phyloP scores from a whole-genome alignment of 1,139 yeast genomes.

The Blastobotrys indianensis region DNA sequence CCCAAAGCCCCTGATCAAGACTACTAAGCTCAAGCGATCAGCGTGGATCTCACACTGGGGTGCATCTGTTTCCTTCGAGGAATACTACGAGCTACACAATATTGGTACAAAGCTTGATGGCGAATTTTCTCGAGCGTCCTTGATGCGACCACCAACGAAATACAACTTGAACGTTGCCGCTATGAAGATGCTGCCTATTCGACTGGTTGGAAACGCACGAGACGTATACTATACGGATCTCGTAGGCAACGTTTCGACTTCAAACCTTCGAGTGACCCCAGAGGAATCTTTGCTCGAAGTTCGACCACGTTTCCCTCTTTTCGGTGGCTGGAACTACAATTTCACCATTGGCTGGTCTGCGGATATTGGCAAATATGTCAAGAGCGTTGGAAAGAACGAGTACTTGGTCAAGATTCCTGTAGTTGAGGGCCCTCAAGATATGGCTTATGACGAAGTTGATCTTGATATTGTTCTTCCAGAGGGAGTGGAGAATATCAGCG shows the following conservation, averaged over 20 bases:
- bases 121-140: conserved; percentile 72
- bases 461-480: conserved; percentile 78
- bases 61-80: conserved; percentile 60
- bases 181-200: conserved; percentile 41
- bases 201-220: conserved; percentile 46
- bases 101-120: conserved; percentile 59
- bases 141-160: conserved; percentile 43
- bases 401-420: conserved; percentile 66
- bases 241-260: conserved; percentile 93
- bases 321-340: conserved; percentile 95
- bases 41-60: conserved; percentile 84
- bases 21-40: conserved; percentile 59
- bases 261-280: conserved; percentile 39
- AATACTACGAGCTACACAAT: conserved; percentile 76
- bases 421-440: conserved; percentile 64
- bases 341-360: conserved; percentile 92
- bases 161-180: conserved; percentile 36
- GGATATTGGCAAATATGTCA: conserved; percentile 48
- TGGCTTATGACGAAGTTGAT: conserved; percentile 54
- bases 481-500: conserved; percentile 61
- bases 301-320: conserved; percentile 84
- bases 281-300: conserved; percentile 47
- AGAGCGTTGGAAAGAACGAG: conserved; percentile 41
- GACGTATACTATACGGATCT: conserved; percentile 78
- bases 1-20: conserved; percentile 60